A percentile compares a stretch with the other conserved stretches of the same genome.
These are phyloP conservation scores for Hypericum androsaemum DNA, from an alignment of 345 rosid species.

Conservation along the genomic window DNA sequence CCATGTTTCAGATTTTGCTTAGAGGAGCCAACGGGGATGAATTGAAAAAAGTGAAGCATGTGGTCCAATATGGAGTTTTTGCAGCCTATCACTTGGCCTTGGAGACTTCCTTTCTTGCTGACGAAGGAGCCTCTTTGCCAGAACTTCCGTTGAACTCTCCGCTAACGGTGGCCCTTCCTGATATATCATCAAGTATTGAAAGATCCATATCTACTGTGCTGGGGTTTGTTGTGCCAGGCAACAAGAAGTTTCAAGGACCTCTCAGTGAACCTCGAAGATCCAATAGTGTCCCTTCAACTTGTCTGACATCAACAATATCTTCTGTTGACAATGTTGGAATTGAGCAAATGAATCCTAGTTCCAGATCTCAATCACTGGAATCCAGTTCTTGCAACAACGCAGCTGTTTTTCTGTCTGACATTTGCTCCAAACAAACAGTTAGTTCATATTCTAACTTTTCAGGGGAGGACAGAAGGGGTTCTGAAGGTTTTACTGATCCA, in stretches of 20 bases:
- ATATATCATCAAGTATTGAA: conserved; percentile 49
- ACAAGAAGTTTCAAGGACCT: conserved; percentile 38
- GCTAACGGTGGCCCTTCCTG: conserved; percentile 72
- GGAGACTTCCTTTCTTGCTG: conserved; percentile 96
- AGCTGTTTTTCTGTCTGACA: too few relatives aligned
- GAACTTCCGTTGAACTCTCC: conserved; percentile 74
- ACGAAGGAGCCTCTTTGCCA: conserved; percentile 94
- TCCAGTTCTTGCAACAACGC: too few relatives aligned
- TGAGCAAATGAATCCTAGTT: too few relatives aligned
- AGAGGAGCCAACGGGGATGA: conserved; percentile 85
- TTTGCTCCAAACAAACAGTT: too few relatives aligned
- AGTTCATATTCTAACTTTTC: too few relatives aligned
- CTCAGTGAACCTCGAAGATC: conserved; percentile 16
- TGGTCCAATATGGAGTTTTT: conserved; percentile 93
- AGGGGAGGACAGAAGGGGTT: too few relatives aligned
- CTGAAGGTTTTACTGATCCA: too few relatives aligned
- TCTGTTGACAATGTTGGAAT: too few relatives aligned
- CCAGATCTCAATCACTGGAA: too few relatives aligned
- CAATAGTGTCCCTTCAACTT: neutral
- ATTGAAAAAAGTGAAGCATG: conserved; percentile 91
- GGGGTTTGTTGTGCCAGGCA: conserved; percentile 53
- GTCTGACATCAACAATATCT: too few relatives aligned
- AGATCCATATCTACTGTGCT: conserved; percentile 87
- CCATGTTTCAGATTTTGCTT: conserved; percentile 66
- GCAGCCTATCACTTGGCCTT: conserved; percentile 96